These are phyloP conservation scores for Amanita rubescens DNA, from an alignment of 768 basidiomycete species.

Conservation along the genomic window DNA sequence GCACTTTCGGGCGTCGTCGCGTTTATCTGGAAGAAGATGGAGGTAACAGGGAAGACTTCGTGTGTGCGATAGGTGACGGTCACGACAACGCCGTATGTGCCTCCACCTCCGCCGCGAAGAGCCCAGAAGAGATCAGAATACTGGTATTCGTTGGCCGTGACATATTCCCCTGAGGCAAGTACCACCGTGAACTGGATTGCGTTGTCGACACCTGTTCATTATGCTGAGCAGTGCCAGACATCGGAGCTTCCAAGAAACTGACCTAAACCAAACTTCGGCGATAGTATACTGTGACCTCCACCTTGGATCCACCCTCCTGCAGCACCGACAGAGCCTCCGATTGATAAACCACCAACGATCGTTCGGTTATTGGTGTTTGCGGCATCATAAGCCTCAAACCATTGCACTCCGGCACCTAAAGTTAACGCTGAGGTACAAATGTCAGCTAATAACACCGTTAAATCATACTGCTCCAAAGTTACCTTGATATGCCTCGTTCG, in stretches of 20 bases:
- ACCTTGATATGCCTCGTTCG: neutral
- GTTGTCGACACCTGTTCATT: slow-evolving; percentile 36
- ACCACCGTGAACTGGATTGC: slow-evolving; percentile 38
- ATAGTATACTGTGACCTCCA: slow-evolving; percentile 23
- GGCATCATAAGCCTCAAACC: slow-evolving; percentile 34
- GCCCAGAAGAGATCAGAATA: slow-evolving; percentile 47
- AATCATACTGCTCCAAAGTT: neutral
- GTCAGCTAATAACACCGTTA: neutral
- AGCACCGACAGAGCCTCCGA: slow-evolving; percentile 35
- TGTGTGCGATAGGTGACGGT: slow-evolving; percentile 41
- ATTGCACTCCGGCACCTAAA: slow-evolving; percentile 38
- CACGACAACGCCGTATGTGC: slow-evolving; percentile 40
- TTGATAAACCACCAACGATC: slow-evolving; percentile 38
- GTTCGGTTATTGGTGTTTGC: slow-evolving; percentile 30
- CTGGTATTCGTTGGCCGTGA: slow-evolving; percentile 31
- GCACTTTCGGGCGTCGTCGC: slow-evolving; percentile 22
- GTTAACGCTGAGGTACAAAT: slow-evolving; percentile 19
- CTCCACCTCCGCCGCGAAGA: slow-evolving; percentile 15
- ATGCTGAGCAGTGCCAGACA: neutral
- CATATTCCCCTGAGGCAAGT: slow-evolving; percentile 30
- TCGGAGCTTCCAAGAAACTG: neutral
- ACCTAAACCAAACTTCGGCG: neutral
- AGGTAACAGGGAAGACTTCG: slow-evolving; percentile 25
- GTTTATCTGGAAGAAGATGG: slow-evolving; percentile 21
- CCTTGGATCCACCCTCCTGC: slow-evolving; percentile 43